Base-by-base conservation (phyloP, 148 eudicot genomes). In the Polygonum maritimum region DNA sequence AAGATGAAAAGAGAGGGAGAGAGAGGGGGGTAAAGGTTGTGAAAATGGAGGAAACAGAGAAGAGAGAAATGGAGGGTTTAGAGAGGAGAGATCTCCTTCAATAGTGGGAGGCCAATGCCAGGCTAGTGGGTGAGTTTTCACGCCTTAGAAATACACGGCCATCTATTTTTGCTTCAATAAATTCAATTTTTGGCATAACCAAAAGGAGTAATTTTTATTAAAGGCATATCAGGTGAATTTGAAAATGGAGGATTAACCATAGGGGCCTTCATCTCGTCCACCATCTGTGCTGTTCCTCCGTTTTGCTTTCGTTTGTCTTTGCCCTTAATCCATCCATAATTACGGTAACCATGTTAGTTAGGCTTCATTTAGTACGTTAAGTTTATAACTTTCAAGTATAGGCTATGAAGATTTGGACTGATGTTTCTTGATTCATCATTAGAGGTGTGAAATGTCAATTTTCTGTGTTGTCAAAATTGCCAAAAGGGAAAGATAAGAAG, bases 61-160 rank as follows among this genome's bases (percentile, higher is more conserved):
- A 52, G 14, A 22, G 67, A 60, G 36, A 26, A 60, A 21, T 10
- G 5, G 26, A 26, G 26, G 67, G 6, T 44, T 14, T 38, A 67
- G 71, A 67, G 45, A 67, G 71, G 45, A 67, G 45, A 36, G 71
- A 67, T 67, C 44, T 67, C 71, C 71, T 67, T 67, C 71, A 67
- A 14, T 67, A 67, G 71, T 36, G 71, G 71, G 18, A 67, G n/a
- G 71, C 40, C 39, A 63, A 11, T 63, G 40, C 70, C 70, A 13
- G 39, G 40, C 38, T 15, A 15, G 71, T 16, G 71, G 71, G 71
- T 67, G 19, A 67, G 71, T 67, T 67, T 67, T 67, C 40, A 67
- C 18, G 19, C 4, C 21, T 36, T 36, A 36, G 71, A 67, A 67
- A 67, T 15, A 10, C 36, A 15, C 71, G 71, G 71, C 19, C 45